Base-by-base conservation (phyloP, 164 flowering plant genomes). In the Dillenia turbinata region DNA sequence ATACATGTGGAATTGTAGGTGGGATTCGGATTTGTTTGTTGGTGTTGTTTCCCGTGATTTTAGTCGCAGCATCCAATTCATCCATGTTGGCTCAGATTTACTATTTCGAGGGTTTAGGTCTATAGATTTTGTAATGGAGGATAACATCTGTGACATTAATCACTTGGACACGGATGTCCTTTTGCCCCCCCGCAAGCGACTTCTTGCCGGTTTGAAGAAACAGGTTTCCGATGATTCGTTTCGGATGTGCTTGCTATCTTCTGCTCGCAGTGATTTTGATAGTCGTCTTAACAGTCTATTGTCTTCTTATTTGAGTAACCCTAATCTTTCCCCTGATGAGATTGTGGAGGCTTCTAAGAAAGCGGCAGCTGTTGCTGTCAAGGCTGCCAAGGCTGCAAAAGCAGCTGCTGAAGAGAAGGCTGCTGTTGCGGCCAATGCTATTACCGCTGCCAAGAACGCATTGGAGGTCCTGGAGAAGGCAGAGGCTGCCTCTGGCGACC, bases 151-250 rank as follows among this genome's bases (percentile, higher is more conserved):
- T 64, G 80, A 71, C 68, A 52, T 73, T 45, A 80, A 81, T 78
- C 83, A 80, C 17, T 75, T 83, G 78, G 92, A 89, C 64, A 78
- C 80, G 0, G 90, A 83, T 75, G 80, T 83, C 15, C 84, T 84
- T 65, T 77, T 90, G 70, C 97, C 98, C 49, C 98, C 97, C 44
- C 81, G 96, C 52, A 93, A 93, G 77, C 84, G 97, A 14, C 81
- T 93, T 1, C 88, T 93, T 56, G 96, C 96, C 10, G 96, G 92
- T 59, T 70, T 87, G 72, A 93, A 89, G 78, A 87, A 75, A 60
- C 89, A 83, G 73, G 85, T 56, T 69, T 63, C 72, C 13, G 79
- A 75, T 71, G 71, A 59, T 43, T 57, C 67, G 13, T 66, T 70
- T 15, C 67, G 58, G 40, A 59, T 66, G 5, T 69, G 80, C 10